These are phyloP conservation scores for Suillus ampliporus DNA, from an alignment of 768 basidiomycete species.

Conservation along the genomic window DNA sequence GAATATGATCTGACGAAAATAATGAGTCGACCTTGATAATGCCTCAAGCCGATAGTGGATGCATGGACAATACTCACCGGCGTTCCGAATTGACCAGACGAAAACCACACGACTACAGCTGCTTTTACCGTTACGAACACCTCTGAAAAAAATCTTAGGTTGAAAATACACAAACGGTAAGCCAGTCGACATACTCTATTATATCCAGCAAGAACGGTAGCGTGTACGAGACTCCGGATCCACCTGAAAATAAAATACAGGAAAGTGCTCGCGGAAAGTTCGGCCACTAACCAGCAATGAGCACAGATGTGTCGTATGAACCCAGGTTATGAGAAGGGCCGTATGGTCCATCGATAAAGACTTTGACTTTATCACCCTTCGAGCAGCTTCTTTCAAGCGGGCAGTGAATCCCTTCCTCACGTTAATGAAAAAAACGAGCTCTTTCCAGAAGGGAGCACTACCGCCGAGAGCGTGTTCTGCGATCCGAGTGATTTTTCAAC, in stretches of 20 bases:
- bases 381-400: conserved; percentile 43
- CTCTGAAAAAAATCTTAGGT: conserved; percentile 1
- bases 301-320: conserved; percentile 48
- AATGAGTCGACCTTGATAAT: not conserved
- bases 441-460: conserved; percentile 29
- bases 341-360: conserved; percentile 64
- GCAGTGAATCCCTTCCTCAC: conserved; percentile 63
- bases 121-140: conserved; percentile 25
- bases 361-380: conserved; percentile 41
- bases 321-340: conserved; percentile 45
- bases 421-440: conserved; percentile 56
- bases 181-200: conserved; percentile 39
- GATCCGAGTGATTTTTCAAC: not conserved
- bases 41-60: not conserved
- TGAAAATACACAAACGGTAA: not conserved
- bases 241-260: conserved; percentile 37
- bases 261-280: not conserved
- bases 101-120: conserved; percentile 42
- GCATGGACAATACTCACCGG: conserved; percentile 31
- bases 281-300: conserved; percentile 52
- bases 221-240: conserved; percentile 56
- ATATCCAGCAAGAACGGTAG: conserved; percentile 50
- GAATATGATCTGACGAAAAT: conserved; percentile 15
- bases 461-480: conserved; percentile 10
- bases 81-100: conserved; percentile 49